Conservation (phyloP, 192 early-diverging fungal species). For the Chytriomyces sp. region DNA sequence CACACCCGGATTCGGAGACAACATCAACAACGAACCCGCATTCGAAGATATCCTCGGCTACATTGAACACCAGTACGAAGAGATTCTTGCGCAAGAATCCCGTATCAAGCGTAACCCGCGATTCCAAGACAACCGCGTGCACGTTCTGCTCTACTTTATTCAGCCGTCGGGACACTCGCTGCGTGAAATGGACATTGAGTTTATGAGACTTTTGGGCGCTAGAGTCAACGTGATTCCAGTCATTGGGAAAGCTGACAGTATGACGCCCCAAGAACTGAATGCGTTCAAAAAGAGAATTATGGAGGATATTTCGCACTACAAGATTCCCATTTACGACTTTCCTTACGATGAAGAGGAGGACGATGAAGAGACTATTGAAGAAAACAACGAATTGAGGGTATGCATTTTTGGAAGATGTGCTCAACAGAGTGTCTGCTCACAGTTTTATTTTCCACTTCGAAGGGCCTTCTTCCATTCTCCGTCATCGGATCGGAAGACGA, state of each 20-base stretch:
- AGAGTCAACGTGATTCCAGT: constrained; percentile 97
- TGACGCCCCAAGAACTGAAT: constrained; percentile 88
- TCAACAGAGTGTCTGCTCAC: background rate
- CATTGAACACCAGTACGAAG: constrained; percentile 93
- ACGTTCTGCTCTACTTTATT: constrained; percentile 97
- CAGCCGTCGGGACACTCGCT: constrained; percentile 94
- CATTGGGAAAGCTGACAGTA: constrained; percentile 90
- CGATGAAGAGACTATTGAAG: constrained; percentile 98
- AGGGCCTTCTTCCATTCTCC: constrained; percentile 63
- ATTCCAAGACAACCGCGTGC: constrained; percentile 95
- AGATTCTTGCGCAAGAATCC: constrained; percentile 86
- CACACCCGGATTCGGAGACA: constrained; percentile 85
- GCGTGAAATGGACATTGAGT: constrained; percentile 84
- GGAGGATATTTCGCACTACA: constrained; percentile 95
- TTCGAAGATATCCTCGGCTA: constrained; percentile 87
- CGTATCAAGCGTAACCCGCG: constrained; percentile 69
- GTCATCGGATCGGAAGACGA: constrained; percentile 68
- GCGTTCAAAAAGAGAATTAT: constrained; percentile 95
- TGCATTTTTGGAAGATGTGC: too few species aligned
- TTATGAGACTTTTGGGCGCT: constrained; percentile 87
- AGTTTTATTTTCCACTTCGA: constrained; percentile 4
- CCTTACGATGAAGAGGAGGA: constrained; percentile 95
- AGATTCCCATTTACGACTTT: constrained; percentile 98
- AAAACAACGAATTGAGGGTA: constrained; percentile 92
- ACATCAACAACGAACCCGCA: constrained; percentile 70